Evolutionary conservation across 176 grass and related monocot genomes (phyloP).

Genomic region (Pharus latifolius): DNA sequence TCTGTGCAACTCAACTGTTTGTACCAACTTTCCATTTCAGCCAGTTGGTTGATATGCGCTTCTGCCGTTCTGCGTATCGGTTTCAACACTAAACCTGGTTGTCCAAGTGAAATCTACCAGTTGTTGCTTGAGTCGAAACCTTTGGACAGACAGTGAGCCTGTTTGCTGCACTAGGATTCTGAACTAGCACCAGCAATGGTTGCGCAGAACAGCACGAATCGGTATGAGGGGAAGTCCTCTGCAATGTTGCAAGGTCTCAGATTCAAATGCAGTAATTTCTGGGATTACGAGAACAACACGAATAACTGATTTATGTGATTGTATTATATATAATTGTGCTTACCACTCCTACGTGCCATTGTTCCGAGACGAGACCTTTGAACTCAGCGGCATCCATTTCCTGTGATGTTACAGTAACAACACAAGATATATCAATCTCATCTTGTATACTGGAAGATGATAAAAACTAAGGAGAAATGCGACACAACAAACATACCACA

Average conservation of each 20-base stretch:
- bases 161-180: slow-evolving; percentile 68
- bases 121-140: neutral
- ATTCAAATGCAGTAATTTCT: neutral
- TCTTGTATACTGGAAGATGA: neutral
- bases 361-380: slow-evolving; percentile 64
- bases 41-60: slow-evolving; percentile 1
- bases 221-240: slow-evolving; percentile 30
- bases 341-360: slow-evolving; percentile 97
- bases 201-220: slow-evolving; percentile 24
- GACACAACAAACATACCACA: slow-evolving; percentile 67
- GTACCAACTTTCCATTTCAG: neutral
- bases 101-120: slow-evolving; percentile 17
- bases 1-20: neutral
- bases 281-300: neutral
- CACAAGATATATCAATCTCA: neutral
- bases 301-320: neutral
- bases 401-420: slow-evolving; percentile 25
- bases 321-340: slow-evolving; percentile 12
- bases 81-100: slow-evolving; percentile 7
- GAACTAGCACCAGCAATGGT: slow-evolving; percentile 65
- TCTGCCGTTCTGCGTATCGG: neutral
- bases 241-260: slow-evolving; percentile 16
- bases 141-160: too few relatives aligned
- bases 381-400: slow-evolving; percentile 79
- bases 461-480: neutral